Base-by-base conservation (phyloP, 176 grass and related monocot species). In the Avena atlantica region DNA sequence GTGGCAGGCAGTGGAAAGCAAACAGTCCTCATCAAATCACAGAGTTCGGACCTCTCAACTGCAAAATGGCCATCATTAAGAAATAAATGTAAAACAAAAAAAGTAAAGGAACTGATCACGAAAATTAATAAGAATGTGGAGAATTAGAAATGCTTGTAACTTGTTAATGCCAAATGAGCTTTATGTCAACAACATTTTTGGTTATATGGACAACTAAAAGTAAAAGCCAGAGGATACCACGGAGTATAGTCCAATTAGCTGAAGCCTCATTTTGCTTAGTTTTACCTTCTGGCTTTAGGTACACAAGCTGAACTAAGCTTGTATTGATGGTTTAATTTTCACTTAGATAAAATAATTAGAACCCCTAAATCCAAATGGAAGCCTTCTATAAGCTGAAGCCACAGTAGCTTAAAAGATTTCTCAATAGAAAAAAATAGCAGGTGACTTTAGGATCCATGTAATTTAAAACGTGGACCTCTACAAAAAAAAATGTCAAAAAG, bases 81-180 rank as follows among this genome's bases (percentile, higher is more conserved):
- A 34, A 57, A 13, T 65, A 2, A 14, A 65, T 29, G 76, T 48
- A 77, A 77, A 84, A 77, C 17, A 77, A 21, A 44, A 84, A 74
- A 51, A 44, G 12, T 85, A 52, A 77, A 65, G 6, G 12, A 10
- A 5, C 48, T 86, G 9, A 19, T 73, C 31, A 59, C 11, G 16
- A 70, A 45, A 40, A 59, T 50, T 27, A 45, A 83, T 10, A 72
- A 58, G 4, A 83, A 15, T 57, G 12, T 25, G 9, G 55, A 62
- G 21, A 79, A 56, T 23, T 17, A 67, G 21, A 79, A 3, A 4
- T 59, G 8, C 53, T 70, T n/a, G 42, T 31, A 58, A 40, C 21
- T 48, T 70, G 21, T 58, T 70, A 21, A 49, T 58, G 8, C 16
- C 21, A 12, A 34, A 12, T 47, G 53, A 60, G 40, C 70, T 71